Percentiles rank a stretch among this genome's conserved stretches.
Conservation (phyloP, 768 basidiomycete species). For the Mycena rebaudengoi region DNA sequence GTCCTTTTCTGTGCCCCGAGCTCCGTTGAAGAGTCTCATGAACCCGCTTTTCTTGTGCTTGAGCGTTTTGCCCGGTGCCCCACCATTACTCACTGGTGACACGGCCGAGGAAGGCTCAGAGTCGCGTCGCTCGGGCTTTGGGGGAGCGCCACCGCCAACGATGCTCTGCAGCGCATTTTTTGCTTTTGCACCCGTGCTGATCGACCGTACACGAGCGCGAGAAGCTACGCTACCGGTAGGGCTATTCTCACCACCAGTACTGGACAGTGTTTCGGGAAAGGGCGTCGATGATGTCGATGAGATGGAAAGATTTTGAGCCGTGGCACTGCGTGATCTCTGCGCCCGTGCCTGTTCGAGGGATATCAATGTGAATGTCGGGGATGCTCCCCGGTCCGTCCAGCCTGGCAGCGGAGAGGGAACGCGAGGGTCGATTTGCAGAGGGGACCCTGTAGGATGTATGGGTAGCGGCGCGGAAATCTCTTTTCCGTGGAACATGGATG, state of each 20-base stretch:
- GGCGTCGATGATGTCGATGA: conserved; percentile 36
- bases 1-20: conserved; percentile 57
- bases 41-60: conserved; percentile 87
- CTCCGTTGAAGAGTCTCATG: conserved; percentile 76
- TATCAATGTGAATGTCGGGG: conserved; percentile 71
- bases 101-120: conserved; percentile 43
- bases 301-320: conserved; percentile 42
- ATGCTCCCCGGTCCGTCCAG: conserved; percentile 56
- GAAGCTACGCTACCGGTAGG: conserved; percentile 28
- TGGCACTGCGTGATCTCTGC: conserved; percentile 66
- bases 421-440: conserved; percentile 32
- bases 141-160: conserved; percentile 43
- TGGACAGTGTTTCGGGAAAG: conserved; percentile 43
- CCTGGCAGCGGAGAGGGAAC: conserved; percentile 48
- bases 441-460: conserved; percentile 40
- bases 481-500: conserved; percentile 52
- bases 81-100: conserved; percentile 16
- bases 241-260: conserved; percentile 37
- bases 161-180: conserved; percentile 56
- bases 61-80: conserved; percentile 53
- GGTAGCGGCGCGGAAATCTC: conserved; percentile 67
- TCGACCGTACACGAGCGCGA: conserved; percentile 63
- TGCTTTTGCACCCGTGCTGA: conserved; percentile 65
- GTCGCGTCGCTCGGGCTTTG: conserved; percentile 53
- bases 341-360: conserved; percentile 83